Conservation (phyloP, 2,329 filamentous ascomycete species). For the Verticillium albo-atrum region DNA sequence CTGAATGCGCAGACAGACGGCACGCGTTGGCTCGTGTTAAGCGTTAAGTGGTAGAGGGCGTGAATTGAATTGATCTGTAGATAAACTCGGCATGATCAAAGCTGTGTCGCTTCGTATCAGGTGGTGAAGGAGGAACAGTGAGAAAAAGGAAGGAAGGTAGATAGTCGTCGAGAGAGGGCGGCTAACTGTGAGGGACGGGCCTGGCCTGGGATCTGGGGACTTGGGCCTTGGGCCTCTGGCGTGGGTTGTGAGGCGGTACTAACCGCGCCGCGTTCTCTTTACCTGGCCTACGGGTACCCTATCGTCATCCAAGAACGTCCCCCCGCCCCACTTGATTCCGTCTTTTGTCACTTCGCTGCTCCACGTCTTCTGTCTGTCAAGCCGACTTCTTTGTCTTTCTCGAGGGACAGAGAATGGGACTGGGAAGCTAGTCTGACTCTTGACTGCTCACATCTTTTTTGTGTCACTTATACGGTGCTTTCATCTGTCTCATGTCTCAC, state of each 20-base stretch:
- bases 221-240: background rate
- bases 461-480: background rate
- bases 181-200: background rate
- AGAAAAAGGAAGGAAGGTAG: background rate
- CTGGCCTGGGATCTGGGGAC: background rate
- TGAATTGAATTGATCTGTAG: background rate
- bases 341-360: background rate
- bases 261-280: background rate
- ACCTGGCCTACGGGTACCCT: too few relatives aligned
- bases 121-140: background rate
- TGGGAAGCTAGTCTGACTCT: background rate
- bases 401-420: background rate
- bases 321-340: background rate
- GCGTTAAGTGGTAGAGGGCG: background rate
- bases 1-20: background rate
- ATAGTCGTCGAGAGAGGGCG: background rate
- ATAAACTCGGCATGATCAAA: background rate
- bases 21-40: background rate
- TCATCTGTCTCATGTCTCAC: too few relatives aligned
- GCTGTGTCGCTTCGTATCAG: background rate
- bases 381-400: background rate
- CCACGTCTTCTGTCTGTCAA: background rate
- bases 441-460: background rate
- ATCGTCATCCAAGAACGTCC: background rate
- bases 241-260: background rate